phyloP scores from a whole-genome alignment of 768 basidiomycete species.

The Astraeus odoratus region DNA sequence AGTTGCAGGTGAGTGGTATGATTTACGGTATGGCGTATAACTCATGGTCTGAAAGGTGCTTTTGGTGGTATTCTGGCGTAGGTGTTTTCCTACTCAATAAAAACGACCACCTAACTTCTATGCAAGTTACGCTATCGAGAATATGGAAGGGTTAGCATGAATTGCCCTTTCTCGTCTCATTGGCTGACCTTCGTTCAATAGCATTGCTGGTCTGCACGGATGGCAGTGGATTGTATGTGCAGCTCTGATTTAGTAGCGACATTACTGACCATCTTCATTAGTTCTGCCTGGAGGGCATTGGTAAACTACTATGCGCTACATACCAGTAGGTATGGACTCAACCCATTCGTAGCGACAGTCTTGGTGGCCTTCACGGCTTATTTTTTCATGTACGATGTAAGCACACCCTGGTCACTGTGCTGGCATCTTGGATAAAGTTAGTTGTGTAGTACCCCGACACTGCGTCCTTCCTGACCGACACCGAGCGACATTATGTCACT shows the following conservation, averaged over 20 bases:
- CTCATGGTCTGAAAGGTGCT: constrained; percentile 19
- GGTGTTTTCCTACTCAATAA: constrained; percentile 8
- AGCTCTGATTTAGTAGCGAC: neutral
- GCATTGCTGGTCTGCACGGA: constrained; percentile 25
- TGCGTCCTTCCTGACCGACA: constrained; percentile 44
- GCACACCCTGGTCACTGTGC: constrained; percentile 6
- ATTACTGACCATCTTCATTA: constrained; percentile 10
- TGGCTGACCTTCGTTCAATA: constrained; percentile 1
- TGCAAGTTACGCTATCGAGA: constrained; percentile 29
- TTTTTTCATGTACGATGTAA: constrained; percentile 50
- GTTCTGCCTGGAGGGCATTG: constrained; percentile 27
- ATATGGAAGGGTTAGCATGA: constrained; percentile 26
- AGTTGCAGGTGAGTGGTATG: constrained; percentile 33
- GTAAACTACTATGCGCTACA: constrained; percentile 7
- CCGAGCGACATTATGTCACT: constrained; percentile 35
- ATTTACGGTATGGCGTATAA: neutral
- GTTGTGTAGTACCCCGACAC: constrained; percentile 46
- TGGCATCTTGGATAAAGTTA: neutral
- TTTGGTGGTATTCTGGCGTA: constrained; percentile 46
- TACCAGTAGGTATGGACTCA: neutral
- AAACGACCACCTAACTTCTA: neutral
- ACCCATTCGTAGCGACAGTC: constrained; percentile 13
- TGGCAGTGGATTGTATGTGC: constrained; percentile 33
- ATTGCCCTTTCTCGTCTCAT: constrained; percentile 9
- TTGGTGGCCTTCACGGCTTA: constrained; percentile 23